Evolutionary conservation across 768 basidiomycete species (phyloP).

Genomic region (Mycena floridula): DNA sequence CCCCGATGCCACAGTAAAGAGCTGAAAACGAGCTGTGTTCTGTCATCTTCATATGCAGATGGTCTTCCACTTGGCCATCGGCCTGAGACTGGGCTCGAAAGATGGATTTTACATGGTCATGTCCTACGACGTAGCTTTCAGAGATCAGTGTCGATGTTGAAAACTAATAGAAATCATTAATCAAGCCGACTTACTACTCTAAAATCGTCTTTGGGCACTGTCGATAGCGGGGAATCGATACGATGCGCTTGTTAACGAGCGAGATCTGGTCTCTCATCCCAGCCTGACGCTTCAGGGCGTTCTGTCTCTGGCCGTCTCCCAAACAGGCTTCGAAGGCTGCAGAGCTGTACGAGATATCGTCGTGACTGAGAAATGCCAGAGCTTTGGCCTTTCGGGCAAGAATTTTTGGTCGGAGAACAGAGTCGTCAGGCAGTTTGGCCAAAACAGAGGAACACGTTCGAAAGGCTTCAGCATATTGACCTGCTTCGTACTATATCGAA

Average conservation of each 20-base stretch:
- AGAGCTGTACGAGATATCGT: neutral
- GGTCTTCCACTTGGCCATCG: neutral
- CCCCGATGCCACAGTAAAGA: conserved; percentile 3
- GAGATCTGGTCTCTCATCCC: neutral
- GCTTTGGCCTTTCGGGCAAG: neutral
- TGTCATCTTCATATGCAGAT: neutral
- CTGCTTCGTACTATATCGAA: neutral
- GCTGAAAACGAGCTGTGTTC: neutral
- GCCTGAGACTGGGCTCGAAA: neutral
- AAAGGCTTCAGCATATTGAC: neutral
- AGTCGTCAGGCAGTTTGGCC: neutral
- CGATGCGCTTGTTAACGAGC: neutral
- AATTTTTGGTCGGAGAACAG: neutral
- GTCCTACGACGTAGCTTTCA: neutral
- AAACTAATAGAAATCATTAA: too few species aligned
- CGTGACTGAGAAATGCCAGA: neutral
- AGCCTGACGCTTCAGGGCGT: neutral
- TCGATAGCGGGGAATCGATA: neutral
- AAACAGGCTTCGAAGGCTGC: neutral
- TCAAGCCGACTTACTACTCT: neutral
- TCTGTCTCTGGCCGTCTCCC: neutral
- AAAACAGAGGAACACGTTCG: neutral
- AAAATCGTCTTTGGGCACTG: neutral
- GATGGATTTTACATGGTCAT: neutral
- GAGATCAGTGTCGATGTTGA: too few species aligned